Evolutionary conservation across 139 green algal species (phyloP).

Genomic region (Parachlorella kessleri): DNA sequence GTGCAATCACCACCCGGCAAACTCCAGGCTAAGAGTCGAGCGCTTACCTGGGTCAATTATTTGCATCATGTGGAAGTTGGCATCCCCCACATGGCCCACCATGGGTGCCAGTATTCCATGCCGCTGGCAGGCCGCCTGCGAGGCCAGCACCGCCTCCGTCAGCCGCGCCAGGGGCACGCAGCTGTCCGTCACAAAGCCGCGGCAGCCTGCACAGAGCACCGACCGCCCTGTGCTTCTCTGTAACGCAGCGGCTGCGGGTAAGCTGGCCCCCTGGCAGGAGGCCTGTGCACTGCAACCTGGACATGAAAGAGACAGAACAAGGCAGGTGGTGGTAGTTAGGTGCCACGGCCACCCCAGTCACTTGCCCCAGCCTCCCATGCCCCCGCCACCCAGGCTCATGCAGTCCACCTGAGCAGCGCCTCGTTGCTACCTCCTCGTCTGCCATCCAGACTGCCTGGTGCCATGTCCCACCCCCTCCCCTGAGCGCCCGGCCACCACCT

Average conservation of each 20-base stretch:
- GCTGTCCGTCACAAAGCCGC: constrained; percentile 61
- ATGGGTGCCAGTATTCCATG: constrained; percentile 53
- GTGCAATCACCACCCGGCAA: background rate
- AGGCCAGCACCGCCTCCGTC: constrained; percentile 36
- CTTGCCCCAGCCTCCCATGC: background rate
- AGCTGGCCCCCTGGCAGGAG: too few relatives aligned
- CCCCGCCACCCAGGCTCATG: background rate
- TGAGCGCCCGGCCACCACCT: too few relatives aligned
- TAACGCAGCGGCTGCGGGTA: too few relatives aligned
- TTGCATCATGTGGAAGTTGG: constrained; percentile 60
- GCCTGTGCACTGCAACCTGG: too few relatives aligned
- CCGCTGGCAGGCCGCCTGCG: constrained; percentile 30
- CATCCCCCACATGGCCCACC: constrained; percentile 71
- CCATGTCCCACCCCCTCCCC: too few relatives aligned
- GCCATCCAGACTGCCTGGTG: too few relatives aligned
- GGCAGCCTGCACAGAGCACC: constrained; percentile 28
- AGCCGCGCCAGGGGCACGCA: constrained; percentile 65
- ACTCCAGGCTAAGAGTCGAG: background rate
- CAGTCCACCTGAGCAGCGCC: background rate
- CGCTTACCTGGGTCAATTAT: constrained; percentile 51
- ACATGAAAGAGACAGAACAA: too few relatives aligned
- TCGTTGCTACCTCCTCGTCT: too few relatives aligned
- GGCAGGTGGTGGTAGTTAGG: too few relatives aligned
- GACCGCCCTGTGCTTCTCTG: too few relatives aligned
- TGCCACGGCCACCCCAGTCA: too few relatives aligned